Base-by-base conservation (phyloP, 2,329 filamentous ascomycete genomes). In the Pseudogymnoascus sp. region DNA sequence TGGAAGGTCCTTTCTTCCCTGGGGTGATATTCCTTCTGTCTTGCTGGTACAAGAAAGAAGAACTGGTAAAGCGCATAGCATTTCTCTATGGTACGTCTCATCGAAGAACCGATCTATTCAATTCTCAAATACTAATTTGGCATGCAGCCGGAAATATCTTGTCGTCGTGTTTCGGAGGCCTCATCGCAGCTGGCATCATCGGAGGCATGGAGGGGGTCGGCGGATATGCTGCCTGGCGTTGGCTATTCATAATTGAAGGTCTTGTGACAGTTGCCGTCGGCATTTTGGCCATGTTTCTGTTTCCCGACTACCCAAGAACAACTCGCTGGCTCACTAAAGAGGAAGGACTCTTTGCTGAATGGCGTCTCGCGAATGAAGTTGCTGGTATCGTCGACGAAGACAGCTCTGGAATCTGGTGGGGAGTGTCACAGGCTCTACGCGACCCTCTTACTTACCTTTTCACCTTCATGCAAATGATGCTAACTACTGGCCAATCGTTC, bases 141-240 rank as follows among this genome's bases (percentile, higher is more conserved):
- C 25, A 28, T 46, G 42, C 42, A 46, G 82, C 82, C 65, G 82
- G 82, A 1, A 84, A 84, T 69, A 79, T 85, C 66, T 79, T 86
- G 66, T 83, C 83, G 56, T 84, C 83, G 56, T 82, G 82, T 61
- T 86, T 86, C 68, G 84, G 82, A 0, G 82, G 83, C 0, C 77
- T 87, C 2, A 79, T 87, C 43, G 84, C 79, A 3, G 82, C 83
- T 0, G 84, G 82, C 14, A 82, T 85, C 5, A 72, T 85, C 64
- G 82, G 79, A 40, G 82, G 82, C 66, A 83, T 86, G 79, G 77
- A 85, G 63, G 81, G 82, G 9, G 75, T 78, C 1, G 70, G 80
- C 7, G 82, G 83, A 1, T 78, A 85, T 61, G 74, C 78, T 0
- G 83, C 83, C 34, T 65, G 63, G 64, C 60, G 59, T 37, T 64